Evolutionary conservation across 1,139 yeast species (phyloP).

Genomic region (Ogataea hybrid): DNA sequence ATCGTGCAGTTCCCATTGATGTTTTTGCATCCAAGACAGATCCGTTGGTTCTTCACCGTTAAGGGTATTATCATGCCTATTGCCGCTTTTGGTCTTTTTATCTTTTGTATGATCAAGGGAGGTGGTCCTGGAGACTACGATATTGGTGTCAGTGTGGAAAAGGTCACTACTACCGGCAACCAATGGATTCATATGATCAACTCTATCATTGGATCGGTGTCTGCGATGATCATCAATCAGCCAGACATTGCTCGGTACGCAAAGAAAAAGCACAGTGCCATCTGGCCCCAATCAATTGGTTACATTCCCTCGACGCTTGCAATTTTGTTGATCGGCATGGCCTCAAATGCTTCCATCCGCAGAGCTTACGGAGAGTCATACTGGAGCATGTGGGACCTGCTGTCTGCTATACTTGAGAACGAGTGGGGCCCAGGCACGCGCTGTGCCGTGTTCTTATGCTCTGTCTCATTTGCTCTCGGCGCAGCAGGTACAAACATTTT

Average conservation of each 20-base stretch:
- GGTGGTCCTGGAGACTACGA: slow-evolving; percentile 43
- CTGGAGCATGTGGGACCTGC: slow-evolving; percentile 31
- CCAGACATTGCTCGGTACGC: slow-evolving; percentile 38
- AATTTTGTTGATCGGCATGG: slow-evolving; percentile 28
- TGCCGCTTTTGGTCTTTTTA: slow-evolving; percentile 41
- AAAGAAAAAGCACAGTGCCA: slow-evolving; percentile 33
- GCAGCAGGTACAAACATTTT: slow-evolving; percentile 48
- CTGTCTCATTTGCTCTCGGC: slow-evolving; percentile 43
- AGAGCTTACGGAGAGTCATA: slow-evolving; percentile 27
- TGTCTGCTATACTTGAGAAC: slow-evolving; percentile 25
- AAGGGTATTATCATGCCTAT: slow-evolving; percentile 40
- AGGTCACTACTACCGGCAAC: slow-evolving; percentile 38
- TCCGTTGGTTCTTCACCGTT: slow-evolving; percentile 37
- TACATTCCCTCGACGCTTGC: slow-evolving; percentile 27
- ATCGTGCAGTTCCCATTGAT: slow-evolving; percentile 37
- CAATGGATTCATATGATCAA: slow-evolving; percentile 43
- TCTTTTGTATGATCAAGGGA: slow-evolving; percentile 28
- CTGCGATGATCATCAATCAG: slow-evolving; percentile 37
- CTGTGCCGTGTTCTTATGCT: slow-evolving; percentile 47
- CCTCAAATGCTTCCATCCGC: slow-evolving; percentile 25
- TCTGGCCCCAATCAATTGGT: slow-evolving; percentile 27
- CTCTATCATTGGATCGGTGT: slow-evolving; percentile 42
- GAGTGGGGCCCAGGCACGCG: slow-evolving; percentile 41
- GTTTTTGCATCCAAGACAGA: slow-evolving; percentile 30
- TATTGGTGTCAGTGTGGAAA: slow-evolving; percentile 26